Percentiles rank a stretch among this genome's conserved stretches.
These are phyloP conservation scores for Pseudonitzschia delicatissima DNA, from an alignment of 108 stramenopile species.

Conservation along the genomic window DNA sequence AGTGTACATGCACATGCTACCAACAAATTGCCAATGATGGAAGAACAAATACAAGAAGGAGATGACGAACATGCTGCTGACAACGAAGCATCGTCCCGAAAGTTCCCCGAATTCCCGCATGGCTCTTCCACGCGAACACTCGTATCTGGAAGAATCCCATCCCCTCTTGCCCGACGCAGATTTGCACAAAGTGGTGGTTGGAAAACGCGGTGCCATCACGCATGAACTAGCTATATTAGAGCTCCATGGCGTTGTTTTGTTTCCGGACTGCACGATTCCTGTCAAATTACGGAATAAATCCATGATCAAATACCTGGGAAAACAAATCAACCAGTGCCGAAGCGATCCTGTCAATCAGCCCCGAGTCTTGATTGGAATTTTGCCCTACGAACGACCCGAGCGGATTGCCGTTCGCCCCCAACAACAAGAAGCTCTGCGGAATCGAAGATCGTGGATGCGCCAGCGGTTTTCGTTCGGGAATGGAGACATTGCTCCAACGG, in stretches of 20 bases:
- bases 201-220: neutral
- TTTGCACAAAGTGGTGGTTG: neutral
- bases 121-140: conserved; percentile 6
- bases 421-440: neutral
- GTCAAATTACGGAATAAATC: conserved; percentile 50
- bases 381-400: conserved; percentile 27
- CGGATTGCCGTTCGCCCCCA: neutral
- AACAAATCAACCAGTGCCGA: conserved; percentile 55
- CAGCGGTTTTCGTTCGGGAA: conserved; percentile 1
- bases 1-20: too few relatives aligned
- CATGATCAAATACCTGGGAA: conserved; percentile 61
- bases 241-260: conserved; percentile 66
- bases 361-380: conserved; percentile 34
- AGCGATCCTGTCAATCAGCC: conserved; percentile 35
- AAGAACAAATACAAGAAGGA: too few relatives aligned
- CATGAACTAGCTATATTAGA: conserved; percentile 59
- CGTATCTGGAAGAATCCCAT: conserved; percentile 16
- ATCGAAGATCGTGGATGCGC: conserved; percentile 4
- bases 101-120: neutral
- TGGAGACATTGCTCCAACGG: neutral
- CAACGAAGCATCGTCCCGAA: too few relatives aligned
- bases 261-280: conserved; percentile 67
- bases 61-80: too few relatives aligned
- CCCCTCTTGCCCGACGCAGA: conserved; percentile 10
- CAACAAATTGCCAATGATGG: too few relatives aligned